Evolutionary conservation across 768 basidiomycete species (phyloP), one percentile per base, ranked within the genome.

Genomic region (Mycena epipterygia): DNA sequence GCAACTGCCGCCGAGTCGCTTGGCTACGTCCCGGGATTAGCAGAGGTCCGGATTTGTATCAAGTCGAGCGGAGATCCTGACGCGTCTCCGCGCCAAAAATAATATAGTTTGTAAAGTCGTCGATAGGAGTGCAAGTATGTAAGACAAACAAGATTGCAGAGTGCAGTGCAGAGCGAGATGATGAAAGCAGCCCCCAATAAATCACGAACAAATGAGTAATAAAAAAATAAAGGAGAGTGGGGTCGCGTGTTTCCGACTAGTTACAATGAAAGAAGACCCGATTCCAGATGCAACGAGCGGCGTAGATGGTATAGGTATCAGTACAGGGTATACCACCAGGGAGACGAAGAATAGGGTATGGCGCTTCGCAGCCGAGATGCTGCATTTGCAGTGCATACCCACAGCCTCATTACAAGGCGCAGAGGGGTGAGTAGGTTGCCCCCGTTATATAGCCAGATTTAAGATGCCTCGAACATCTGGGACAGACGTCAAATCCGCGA

Each of bases 391-490:
- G n/a, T n/a, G n/a, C 59, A 58, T 67, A 58, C 70, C 63, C 55
- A 46, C 8, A 21, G 52, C 70, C 70, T 49, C 70, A 16, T 62
- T 56, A 27, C 29, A 64, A 66, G 64, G 70, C 64, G 46, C 39
- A 58, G 35, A 59, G 51, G 6, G 58, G 58, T 16, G 35, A 29
- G 30, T 8, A 16, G 21, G 44, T 32, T 14, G 14, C 7, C 27
- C 29, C 44, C 32, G 44, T 84, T 84, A 93, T 82, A 93, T 87
- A 76, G 92, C 91, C 69, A 93, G 95, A 78, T 97, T 95, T 73
- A 98, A 86, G 42, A 98, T 92, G 51, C 94, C 96, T 67, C 98
- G 88, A 53, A 99, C 94, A 80, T 99, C 98, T 66, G 92, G 92
- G 37, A 96, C 95, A 29, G 87, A 85, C 37, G 84, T 88, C 39